phyloP scores from a whole-genome alignment of 305 asterid species.

The Solanum hybrid region DNA sequence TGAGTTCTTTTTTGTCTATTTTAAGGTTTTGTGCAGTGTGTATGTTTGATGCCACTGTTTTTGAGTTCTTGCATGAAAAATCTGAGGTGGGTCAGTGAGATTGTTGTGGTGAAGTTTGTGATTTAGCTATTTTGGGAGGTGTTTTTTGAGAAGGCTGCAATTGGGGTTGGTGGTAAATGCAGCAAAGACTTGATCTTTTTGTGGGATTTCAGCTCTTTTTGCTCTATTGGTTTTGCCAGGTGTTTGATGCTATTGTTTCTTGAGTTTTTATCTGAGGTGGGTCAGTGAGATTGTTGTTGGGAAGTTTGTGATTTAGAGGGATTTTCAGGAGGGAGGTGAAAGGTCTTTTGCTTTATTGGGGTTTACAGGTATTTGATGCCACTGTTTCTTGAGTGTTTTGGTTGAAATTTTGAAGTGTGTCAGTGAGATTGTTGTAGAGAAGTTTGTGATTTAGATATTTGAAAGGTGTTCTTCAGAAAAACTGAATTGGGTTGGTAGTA shows the following conservation, averaged over 20 bases:
- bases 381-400: neutral
- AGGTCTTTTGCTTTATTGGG: neutral
- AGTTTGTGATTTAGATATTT: slow-evolving; percentile 3
- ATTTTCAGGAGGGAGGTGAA: neutral
- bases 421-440: slow-evolving; percentile 7
- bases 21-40: neutral
- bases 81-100: slow-evolving; percentile 11
- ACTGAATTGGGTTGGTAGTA: slow-evolving; percentile 11
- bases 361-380: neutral
- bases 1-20: neutral
- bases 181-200: neutral
- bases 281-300: slow-evolving; percentile 8
- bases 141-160: neutral
- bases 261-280: slow-evolving; percentile 9
- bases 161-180: neutral
- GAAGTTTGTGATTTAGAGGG: slow-evolving; percentile 6
- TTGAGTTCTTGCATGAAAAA: neutral
- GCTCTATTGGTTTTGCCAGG: neutral
- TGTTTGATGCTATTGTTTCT: neutral
- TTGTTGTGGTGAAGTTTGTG: slow-evolving; percentile 3
- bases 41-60: neutral
- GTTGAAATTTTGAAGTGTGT: slow-evolving; percentile 14
- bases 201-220: neutral
- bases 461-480: slow-evolving; percentile 4
- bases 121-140: slow-evolving; percentile 10